A percentile compares a stretch with the other conserved stretches of the same genome.
Evolutionary conservation across 2,329 filamentous ascomycete species (phyloP).

Genomic region (Aspergillus chevalieri): DNA sequence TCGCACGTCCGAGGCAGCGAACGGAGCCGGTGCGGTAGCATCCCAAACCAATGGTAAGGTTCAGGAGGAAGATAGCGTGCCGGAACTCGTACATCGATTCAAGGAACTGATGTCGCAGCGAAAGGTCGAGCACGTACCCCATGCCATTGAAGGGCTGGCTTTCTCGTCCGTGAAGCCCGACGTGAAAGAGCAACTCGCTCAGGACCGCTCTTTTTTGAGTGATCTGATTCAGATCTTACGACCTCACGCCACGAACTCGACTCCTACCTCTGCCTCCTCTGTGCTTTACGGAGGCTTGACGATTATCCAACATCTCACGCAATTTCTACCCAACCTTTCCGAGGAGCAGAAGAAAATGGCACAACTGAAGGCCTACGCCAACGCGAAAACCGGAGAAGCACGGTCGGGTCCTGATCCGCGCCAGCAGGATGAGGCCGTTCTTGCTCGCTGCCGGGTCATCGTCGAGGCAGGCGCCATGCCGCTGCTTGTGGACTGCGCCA

Average conservation of each 20-base stretch:
- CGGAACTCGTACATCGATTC: slow-evolving; percentile 51
- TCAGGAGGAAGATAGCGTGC: slow-evolving; percentile 39
- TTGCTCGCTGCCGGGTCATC: slow-evolving; percentile 66
- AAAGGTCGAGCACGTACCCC: slow-evolving; percentile 55
- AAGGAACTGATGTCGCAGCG: slow-evolving; percentile 41
- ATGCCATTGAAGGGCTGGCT: slow-evolving; percentile 82
- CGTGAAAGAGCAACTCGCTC: slow-evolving; percentile 73
- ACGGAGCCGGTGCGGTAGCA: slow-evolving; percentile 3
- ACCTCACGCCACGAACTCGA: slow-evolving; percentile 31
- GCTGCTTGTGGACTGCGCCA: slow-evolving; percentile 69
- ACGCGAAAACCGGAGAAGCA: slow-evolving; percentile 69
- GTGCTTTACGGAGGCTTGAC: slow-evolving; percentile 80
- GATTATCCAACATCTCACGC: slow-evolving; percentile 77
- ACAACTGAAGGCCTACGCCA: slow-evolving; percentile 90
- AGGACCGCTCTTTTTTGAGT: slow-evolving; percentile 62
- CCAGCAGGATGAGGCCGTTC: slow-evolving; percentile 70
- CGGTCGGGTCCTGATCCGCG: slow-evolving; percentile 56
- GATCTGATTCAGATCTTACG: slow-evolving; percentile 53
- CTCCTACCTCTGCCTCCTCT: slow-evolving; percentile 53
- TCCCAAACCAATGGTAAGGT: slow-evolving; percentile 26
- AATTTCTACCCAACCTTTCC: slow-evolving; percentile 68
- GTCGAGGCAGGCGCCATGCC: slow-evolving; percentile 74
- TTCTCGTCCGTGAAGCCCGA: slow-evolving; percentile 82
- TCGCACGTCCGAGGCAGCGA: slow-evolving; percentile 29
- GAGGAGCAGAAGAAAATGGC: slow-evolving; percentile 90